Conservation (phyloP, 73 alveolate species). For the Uronychia setigera region DNA sequence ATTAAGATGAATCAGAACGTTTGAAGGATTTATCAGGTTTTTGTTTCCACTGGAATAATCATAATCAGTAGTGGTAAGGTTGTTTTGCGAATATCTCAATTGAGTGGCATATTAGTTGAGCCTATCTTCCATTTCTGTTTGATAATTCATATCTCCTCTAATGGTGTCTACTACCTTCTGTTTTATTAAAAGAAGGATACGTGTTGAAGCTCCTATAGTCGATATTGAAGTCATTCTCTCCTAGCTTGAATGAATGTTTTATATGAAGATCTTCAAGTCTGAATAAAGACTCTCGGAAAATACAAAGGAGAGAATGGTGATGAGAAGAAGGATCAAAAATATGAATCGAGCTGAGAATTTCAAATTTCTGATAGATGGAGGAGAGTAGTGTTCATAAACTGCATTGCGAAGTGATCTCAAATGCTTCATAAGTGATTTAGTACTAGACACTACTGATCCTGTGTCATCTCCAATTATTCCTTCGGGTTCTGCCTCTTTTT, state of each 20-base stretch:
- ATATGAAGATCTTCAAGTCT: slow-evolving; percentile 30
- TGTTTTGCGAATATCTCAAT: slow-evolving; percentile 39
- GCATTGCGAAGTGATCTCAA: slow-evolving; percentile 43
- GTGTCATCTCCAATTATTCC: slow-evolving; percentile 30
- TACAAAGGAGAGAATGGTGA: slow-evolving; percentile 37
- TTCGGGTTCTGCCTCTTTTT: slow-evolving; percentile 11
- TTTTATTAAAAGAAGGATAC: slow-evolving; percentile 3
- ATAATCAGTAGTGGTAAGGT: slow-evolving; percentile 29
- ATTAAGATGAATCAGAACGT: slow-evolving; percentile 14
- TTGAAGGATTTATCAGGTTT: slow-evolving; percentile 21
- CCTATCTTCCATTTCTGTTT: slow-evolving; percentile 17
- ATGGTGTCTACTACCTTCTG: background rate
- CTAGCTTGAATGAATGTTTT: slow-evolving; percentile 42
- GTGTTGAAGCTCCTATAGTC: slow-evolving; percentile 37
- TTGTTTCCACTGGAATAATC: slow-evolving; percentile 5
- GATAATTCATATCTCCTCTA: slow-evolving; percentile 10
- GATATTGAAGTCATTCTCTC: slow-evolving; percentile 20
- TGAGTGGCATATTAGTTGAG: slow-evolving; percentile 23
- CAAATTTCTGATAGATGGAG: slow-evolving; percentile 30
- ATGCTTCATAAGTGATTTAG: slow-evolving; percentile 33
- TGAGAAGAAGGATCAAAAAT: slow-evolving; percentile 16
- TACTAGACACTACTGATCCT: slow-evolving; percentile 34
- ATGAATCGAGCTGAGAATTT: slow-evolving; percentile 41
- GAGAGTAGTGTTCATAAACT: slow-evolving; percentile 44
- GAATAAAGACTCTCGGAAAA: slow-evolving; percentile 26